A percentile compares a stretch with the other conserved stretches of the same genome.
Conservation (phyloP, 257 asterid species). For the Orobanche coerulescens region DNA sequence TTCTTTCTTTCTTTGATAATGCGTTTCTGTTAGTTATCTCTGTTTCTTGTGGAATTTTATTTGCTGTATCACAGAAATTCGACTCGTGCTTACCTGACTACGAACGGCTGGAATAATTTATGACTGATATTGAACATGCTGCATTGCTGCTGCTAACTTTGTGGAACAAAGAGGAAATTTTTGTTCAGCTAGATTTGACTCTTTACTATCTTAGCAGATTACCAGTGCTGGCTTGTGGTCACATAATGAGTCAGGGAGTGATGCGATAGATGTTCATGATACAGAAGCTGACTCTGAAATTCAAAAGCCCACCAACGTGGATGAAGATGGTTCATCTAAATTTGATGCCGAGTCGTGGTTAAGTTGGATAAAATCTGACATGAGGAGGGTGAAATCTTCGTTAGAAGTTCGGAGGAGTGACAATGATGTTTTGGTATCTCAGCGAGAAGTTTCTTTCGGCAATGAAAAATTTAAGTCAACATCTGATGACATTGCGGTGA, state of each 20-base stretch:
- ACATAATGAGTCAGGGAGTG: constrained; percentile 40
- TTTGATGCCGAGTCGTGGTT: constrained; percentile 44
- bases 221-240: constrained; percentile 83
- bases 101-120: background rate
- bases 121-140: background rate
- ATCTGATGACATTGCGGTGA: constrained; percentile 37
- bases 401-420: constrained; percentile 42
- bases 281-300: constrained; percentile 24
- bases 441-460: constrained; percentile 34
- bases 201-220: constrained; percentile 43
- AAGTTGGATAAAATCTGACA: constrained; percentile 60
- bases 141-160: constrained; percentile 8
- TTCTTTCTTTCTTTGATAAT: background rate
- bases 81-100: background rate
- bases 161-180: background rate
- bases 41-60: background rate
- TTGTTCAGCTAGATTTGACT: constrained; percentile 1
- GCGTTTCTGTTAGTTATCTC: background rate
- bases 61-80: background rate
- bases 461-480: constrained; percentile 35
- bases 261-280: constrained; percentile 23
- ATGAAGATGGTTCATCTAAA: constrained; percentile 40
- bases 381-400: constrained; percentile 34
- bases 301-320: constrained; percentile 28
- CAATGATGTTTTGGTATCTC: constrained; percentile 45